Conservation (phyloP, 768 basidiomycete genomes). For the Dacryopinax primogenitus region DNA sequence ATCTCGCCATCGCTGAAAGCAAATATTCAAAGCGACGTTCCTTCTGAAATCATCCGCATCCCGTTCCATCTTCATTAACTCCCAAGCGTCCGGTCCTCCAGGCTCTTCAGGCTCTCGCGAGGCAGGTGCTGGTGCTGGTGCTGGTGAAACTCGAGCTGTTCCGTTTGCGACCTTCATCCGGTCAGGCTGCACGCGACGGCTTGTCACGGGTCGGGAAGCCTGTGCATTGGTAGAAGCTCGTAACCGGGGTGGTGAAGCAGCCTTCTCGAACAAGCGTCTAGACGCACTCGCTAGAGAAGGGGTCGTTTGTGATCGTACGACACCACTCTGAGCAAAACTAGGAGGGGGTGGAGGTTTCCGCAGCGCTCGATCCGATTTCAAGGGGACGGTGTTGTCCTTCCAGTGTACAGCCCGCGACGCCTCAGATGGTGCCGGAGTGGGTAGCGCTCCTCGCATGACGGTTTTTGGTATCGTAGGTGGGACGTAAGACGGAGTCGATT, state of each 20-base stretch:
- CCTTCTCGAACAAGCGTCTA: not conserved
- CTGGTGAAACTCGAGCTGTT: not conserved
- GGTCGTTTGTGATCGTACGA: not conserved
- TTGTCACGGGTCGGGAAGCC: not conserved
- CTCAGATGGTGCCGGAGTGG: not conserved
- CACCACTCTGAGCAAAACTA: not conserved
- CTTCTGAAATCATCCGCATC: constrained; percentile 57
- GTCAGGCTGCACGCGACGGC: not conserved
- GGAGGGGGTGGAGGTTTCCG: not conserved
- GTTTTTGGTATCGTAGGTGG: not conserved
- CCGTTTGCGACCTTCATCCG: not conserved
- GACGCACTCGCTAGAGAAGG: not conserved
- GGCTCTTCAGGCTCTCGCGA: constrained; percentile 11
- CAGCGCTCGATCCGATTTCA: not conserved
- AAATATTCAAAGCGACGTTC: constrained; percentile 51
- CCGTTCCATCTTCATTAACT: constrained; percentile 31
- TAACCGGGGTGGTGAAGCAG: not conserved
- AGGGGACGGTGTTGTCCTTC: not conserved
- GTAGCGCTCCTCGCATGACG: not conserved
- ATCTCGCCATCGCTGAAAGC: constrained; percentile 63
- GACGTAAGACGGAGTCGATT: not conserved
- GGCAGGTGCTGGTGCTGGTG: not conserved
- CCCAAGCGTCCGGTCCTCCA: constrained; percentile 5
- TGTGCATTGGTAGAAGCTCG: not conserved
- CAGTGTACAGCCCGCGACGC: not conserved